These are phyloP conservation scores for Ceriops tagal DNA, from an alignment of 345 rosid genomes.

Conservation along the genomic window DNA sequence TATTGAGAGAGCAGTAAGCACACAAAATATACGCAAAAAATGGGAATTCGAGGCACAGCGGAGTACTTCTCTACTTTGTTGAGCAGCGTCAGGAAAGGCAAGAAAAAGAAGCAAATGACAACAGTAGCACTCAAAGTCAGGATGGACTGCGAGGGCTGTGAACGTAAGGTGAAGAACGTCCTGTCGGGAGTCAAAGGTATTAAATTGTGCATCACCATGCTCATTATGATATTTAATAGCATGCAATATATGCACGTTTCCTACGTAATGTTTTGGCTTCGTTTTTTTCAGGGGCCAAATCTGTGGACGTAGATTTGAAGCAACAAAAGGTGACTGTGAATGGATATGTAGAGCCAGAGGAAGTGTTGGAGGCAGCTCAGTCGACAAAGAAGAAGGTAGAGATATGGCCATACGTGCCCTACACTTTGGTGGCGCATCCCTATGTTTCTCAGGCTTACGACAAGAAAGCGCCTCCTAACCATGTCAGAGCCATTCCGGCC, in stretches of 20 bases:
- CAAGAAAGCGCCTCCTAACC: constrained; percentile 88
- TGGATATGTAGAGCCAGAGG: constrained; percentile 58
- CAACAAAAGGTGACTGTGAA: constrained; percentile 76
- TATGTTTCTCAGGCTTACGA: constrained; percentile 79
- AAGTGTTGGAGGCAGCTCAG: constrained; percentile 65
- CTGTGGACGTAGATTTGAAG: constrained; percentile 76
- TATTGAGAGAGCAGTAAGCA: not conserved
- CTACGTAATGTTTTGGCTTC: not conserved
- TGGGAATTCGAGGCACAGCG: constrained; percentile 78
- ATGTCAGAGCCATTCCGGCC: constrained; percentile 52
- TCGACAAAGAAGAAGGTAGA: constrained; percentile 87
- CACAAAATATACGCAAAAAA: constrained; percentile 20
- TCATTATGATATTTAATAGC: not conserved
- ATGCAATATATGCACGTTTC: not conserved
- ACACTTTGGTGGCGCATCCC: constrained; percentile 59
- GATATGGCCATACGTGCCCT: constrained; percentile 91
- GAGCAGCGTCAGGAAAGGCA: constrained; percentile 36
- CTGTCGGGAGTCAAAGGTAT: constrained; percentile 73
- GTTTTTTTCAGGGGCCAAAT: constrained; percentile 49
- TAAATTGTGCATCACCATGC: not conserved
- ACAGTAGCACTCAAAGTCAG: constrained; percentile 74
- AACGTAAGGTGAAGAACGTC: constrained; percentile 69
- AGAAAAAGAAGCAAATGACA: constrained; percentile 60
- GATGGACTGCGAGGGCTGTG: constrained; percentile 92
- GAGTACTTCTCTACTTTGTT: constrained; percentile 61